phyloP scores from a whole-genome alignment of 202 grass and related monocot species.

The Dendrocalamus latiflorus region DNA sequence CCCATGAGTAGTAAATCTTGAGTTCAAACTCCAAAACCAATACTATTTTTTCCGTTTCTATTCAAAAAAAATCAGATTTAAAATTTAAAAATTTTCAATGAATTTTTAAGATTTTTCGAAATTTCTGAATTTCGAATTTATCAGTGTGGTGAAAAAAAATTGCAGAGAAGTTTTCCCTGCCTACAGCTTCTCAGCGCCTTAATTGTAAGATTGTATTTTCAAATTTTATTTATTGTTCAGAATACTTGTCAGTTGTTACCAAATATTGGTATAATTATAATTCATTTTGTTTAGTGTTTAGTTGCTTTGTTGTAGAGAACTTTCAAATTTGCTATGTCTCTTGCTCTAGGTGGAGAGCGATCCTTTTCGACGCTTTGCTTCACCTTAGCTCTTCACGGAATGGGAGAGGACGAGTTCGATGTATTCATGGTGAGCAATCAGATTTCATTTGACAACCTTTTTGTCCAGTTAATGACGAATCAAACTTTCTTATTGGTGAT shows the following conservation, averaged over 20 bases:
- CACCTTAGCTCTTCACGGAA: constrained; percentile 95
- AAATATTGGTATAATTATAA: neutral
- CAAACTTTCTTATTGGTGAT: neutral
- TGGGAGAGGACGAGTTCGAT: constrained; percentile 99
- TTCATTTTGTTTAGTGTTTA: neutral
- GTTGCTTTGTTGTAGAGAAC: neutral
- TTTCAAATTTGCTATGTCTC: neutral
- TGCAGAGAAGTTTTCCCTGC: too few species aligned
- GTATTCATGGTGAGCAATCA: constrained; percentile 78
- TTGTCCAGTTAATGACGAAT: neutral
- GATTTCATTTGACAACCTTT: neutral
- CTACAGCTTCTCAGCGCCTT: neutral
- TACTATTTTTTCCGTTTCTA: too few species aligned
- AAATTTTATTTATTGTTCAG: neutral
- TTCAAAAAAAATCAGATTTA: too few species aligned
- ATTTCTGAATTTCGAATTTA: too few species aligned
- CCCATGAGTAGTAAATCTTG: too few species aligned
- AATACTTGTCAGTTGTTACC: neutral
- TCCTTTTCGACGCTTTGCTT: constrained; percentile 97
- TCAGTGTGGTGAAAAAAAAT: too few species aligned
- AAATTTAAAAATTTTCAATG: too few species aligned
- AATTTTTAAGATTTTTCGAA: too few species aligned
- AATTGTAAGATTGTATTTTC: neutral
- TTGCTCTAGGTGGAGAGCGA: constrained; percentile 68
- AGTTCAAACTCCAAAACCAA: too few species aligned